Conservation (phyloP, 305 asterid genomes). For the Rubia peregrina region DNA sequence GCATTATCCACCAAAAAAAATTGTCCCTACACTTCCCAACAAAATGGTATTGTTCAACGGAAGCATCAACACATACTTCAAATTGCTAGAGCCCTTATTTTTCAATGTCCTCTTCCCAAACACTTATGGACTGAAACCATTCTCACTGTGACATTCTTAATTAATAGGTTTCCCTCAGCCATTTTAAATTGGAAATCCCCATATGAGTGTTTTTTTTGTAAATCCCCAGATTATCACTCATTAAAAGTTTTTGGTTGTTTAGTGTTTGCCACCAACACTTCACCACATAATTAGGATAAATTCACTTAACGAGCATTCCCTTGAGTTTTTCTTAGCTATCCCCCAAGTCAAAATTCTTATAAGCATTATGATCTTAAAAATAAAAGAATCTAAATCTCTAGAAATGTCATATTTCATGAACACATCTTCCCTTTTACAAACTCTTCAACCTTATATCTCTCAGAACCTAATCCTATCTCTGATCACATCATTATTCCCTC, state of each 20-base stretch:
- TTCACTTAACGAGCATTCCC: too few relatives aligned
- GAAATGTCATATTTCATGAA: neutral
- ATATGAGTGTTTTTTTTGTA: too few relatives aligned
- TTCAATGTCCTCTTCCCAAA: neutral
- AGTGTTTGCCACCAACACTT: neutral
- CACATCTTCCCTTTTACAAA: neutral
- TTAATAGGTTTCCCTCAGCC: neutral
- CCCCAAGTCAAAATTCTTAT: neutral
- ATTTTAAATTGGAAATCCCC: neutral
- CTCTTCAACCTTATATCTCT: neutral
- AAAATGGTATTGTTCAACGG: neutral
- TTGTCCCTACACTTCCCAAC: neutral
- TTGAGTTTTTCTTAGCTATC: neutral
- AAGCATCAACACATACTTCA: neutral
- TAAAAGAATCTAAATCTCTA: neutral
- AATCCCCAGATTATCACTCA: neutral
- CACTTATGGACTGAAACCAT: neutral
- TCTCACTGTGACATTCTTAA: neutral
- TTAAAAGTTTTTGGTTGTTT: neutral
- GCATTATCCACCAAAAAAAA: neutral
- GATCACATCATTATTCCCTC: too few relatives aligned
- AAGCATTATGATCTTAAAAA: neutral
- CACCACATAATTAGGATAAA: neutral
- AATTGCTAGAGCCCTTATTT: neutral
- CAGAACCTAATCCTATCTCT: neutral